Percentiles rank a stretch among this genome's conserved stretches.
Evolutionary conservation across 73 alveolate species (phyloP).

Genomic region (Symbiodinium pilosum): DNA sequence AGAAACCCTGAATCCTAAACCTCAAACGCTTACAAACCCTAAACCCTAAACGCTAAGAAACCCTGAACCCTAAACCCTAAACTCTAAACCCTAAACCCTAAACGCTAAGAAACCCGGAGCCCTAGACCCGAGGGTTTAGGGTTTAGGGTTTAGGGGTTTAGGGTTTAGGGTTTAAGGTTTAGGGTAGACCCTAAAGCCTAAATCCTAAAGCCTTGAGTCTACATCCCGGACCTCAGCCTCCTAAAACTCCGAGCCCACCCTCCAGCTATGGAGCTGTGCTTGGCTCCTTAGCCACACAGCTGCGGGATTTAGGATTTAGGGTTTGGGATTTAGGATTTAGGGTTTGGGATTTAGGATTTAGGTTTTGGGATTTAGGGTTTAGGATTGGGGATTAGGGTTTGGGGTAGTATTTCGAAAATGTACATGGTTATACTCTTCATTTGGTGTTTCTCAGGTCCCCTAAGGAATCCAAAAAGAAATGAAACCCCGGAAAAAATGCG

Average conservation of each 20-base stretch:
- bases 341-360: too few relatives aligned
- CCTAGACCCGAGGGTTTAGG: background rate
- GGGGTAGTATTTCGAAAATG: too few relatives aligned
- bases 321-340: too few relatives aligned
- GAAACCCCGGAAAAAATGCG: too few relatives aligned
- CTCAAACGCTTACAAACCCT: background rate
- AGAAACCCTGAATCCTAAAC: background rate
- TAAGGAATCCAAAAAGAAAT: too few relatives aligned
- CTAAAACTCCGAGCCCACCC: background rate
- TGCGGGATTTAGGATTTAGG: too few relatives aligned
- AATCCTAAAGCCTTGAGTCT: background rate
- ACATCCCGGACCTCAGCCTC: background rate
- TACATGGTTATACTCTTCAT: background rate
- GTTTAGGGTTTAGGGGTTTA: background rate
- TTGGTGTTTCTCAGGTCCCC: background rate
- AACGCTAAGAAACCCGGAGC: background rate
- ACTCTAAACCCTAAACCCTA: background rate
- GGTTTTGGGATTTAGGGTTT: too few relatives aligned
- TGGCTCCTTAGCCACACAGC: too few relatives aligned
- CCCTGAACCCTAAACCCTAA: background rate
- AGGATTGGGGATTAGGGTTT: too few relatives aligned
- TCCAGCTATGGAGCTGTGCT: too few relatives aligned
- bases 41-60: background rate
- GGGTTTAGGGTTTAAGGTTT: too few relatives aligned
- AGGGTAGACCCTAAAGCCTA: background rate